phyloP scores from a whole-genome alignment of 164 flowering plant genomes.

The Vitis rupestris region DNA sequence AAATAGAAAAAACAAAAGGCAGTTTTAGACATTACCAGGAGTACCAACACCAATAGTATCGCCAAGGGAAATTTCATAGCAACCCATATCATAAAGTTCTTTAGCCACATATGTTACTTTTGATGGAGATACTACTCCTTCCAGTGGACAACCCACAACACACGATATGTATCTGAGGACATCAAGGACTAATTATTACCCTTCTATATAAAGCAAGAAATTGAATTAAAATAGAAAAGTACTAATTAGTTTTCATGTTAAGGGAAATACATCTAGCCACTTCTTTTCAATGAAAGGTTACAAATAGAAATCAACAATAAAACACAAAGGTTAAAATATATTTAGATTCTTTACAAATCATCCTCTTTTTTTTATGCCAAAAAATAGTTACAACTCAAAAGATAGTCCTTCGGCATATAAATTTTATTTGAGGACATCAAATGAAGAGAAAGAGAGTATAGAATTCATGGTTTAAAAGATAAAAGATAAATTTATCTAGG shows the following conservation, averaged over 20 bases:
- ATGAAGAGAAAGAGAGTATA: neutral
- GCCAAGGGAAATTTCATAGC: constrained; percentile 91
- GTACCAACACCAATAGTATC: constrained; percentile 98
- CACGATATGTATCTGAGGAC: constrained; percentile 78
- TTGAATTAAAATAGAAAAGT: too few species aligned
- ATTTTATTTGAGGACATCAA: neutral
- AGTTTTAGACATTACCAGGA: constrained; percentile 60
- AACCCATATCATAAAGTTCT: constrained; percentile 82
- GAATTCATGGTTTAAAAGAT: too few species aligned
- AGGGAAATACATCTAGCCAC: neutral
- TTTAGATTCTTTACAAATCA: neutral
- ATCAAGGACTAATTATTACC: neutral
- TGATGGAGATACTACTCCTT: constrained; percentile 76
- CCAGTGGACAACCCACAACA: constrained; percentile 91
- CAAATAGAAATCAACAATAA: neutral
- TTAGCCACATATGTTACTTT: constrained; percentile 85
- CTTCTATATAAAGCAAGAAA: neutral
- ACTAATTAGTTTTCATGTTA: neutral
- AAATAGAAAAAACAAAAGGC: neutral
- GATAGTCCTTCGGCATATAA: neutral
- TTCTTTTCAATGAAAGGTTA: neutral
- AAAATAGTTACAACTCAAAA: neutral
- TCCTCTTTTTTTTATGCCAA: neutral
- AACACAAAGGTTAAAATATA: neutral
- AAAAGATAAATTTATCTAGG: too few species aligned